Conservation (phyloP, 225 moss, liverwort and hornwort species). For the Ulota crispa region DNA sequence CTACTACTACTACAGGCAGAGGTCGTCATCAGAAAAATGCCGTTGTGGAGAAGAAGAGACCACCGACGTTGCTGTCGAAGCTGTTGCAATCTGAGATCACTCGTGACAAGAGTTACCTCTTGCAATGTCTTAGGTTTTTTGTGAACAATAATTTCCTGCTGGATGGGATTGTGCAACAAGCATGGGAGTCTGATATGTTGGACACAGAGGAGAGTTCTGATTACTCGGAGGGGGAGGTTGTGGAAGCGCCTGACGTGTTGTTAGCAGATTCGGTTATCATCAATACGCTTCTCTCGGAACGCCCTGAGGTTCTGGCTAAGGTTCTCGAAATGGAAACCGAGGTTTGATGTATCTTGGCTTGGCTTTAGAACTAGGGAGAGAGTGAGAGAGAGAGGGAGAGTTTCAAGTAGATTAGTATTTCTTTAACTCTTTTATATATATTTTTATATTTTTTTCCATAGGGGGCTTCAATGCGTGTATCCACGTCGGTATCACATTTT, state of each 20-base stretch:
- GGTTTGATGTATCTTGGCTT: slow-evolving; percentile 14
- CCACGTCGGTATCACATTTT: not conserved
- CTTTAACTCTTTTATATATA: not conserved
- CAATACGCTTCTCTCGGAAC: slow-evolving; percentile 46
- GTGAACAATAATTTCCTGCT: slow-evolving; percentile 72
- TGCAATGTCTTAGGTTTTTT: slow-evolving; percentile 82
- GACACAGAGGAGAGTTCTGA: slow-evolving; percentile 38
- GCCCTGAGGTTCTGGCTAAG: slow-evolving; percentile 44
- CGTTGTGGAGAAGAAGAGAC: slow-evolving; percentile 34
- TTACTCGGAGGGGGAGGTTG: slow-evolving; percentile 48
- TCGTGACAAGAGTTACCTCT: slow-evolving; percentile 77
- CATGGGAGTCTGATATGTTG: slow-evolving; percentile 32
- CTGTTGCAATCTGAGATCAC: slow-evolving; percentile 72
- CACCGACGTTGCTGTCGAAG: slow-evolving; percentile 71
- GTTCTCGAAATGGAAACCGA: slow-evolving; percentile 43
- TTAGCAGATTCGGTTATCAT: slow-evolving; percentile 49
- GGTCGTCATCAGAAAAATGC: slow-evolving; percentile 23
- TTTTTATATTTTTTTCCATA: slow-evolving; percentile 1
- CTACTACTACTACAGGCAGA: not conserved
- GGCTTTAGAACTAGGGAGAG: slow-evolving; percentile 6
- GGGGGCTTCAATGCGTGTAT: not conserved
- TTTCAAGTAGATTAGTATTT: not conserved
- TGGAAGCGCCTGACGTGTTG: slow-evolving; percentile 47
- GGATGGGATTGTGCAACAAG: slow-evolving; percentile 51
- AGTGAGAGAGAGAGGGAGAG: not conserved